Percentiles rank a stretch among this genome's conserved stretches.
These are phyloP conservation scores for Toxoplasma gondii DNA, from an alignment of 169 alveolate species.

Conservation along the genomic window DNA sequence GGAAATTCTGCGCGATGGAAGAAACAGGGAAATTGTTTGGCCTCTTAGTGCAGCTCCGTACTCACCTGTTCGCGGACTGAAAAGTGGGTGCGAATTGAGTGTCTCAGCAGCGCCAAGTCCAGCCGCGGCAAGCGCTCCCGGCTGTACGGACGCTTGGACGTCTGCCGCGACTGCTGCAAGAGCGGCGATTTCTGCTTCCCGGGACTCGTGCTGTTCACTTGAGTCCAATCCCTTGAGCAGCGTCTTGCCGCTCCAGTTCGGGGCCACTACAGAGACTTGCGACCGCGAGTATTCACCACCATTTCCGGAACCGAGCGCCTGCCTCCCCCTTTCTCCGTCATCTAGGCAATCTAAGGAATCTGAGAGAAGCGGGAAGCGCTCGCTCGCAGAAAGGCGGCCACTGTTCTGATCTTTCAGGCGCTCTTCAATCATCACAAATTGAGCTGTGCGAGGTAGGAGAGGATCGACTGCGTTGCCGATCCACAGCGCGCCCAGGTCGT, in stretches of 20 bases:
- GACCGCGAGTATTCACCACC: too few species aligned
- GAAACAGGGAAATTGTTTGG: too few species aligned
- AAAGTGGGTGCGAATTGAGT: background rate
- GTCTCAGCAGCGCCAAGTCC: constrained; percentile 12
- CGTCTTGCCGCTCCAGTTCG: too few species aligned
- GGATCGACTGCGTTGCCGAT: constrained; percentile 44
- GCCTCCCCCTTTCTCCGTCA: too few species aligned
- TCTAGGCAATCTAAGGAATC: background rate
- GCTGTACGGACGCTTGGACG: background rate
- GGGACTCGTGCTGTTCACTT: background rate
- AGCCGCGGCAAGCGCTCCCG: constrained; percentile 18
- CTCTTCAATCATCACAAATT: constrained; percentile 37
- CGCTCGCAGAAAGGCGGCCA: background rate
- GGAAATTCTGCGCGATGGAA: too few species aligned
- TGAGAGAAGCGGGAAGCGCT: background rate
- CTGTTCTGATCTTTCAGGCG: background rate
- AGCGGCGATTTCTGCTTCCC: constrained; percentile 20
- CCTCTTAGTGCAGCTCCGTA: background rate
- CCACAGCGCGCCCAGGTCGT: constrained; percentile 49
- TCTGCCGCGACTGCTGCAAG: constrained; percentile 39
- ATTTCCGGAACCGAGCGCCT: too few species aligned
- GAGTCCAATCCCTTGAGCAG: too few species aligned
- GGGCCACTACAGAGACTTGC: too few species aligned
- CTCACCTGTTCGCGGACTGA: constrained; percentile 8
- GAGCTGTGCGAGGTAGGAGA: constrained; percentile 33